These are phyloP conservation scores for Aspergillus pseudonomiae DNA, from an alignment of 2,329 filamentous ascomycete species.

Conservation along the genomic window DNA sequence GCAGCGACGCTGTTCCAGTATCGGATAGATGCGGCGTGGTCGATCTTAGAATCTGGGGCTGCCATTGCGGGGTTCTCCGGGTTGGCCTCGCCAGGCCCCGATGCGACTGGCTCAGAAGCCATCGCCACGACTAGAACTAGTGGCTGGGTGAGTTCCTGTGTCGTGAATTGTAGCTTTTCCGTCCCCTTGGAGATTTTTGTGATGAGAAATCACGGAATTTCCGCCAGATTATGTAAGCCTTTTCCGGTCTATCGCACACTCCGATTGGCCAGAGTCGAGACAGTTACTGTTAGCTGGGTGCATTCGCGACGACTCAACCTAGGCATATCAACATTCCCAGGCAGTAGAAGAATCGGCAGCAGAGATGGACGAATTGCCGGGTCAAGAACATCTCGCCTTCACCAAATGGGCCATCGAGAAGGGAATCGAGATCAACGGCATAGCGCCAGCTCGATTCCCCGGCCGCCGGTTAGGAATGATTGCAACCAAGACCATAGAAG, in stretches of 20 bases:
- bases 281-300: not conserved
- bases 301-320: not conserved
- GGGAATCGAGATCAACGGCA: slow-evolving; percentile 68
- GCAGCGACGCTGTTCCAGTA: slow-evolving; percentile 40
- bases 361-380: slow-evolving; percentile 17
- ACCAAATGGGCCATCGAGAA: slow-evolving; percentile 66
- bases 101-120: not conserved
- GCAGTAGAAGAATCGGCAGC: slow-evolving; percentile 5
- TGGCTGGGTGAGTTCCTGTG: not conserved
- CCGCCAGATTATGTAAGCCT: not conserved
- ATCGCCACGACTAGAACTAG: not conserved
- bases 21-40: slow-evolving; percentile 38
- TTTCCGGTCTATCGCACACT: not conserved
- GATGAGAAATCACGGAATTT: not conserved
- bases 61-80: not conserved
- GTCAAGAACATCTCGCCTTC: slow-evolving; percentile 52
- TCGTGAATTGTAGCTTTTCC: not conserved
- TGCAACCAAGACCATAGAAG: slow-evolving; percentile 66
- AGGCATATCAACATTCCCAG: not conserved
- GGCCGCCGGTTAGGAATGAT: slow-evolving; percentile 77
- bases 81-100: not conserved
- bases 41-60: slow-evolving; percentile 29
- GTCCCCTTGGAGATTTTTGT: not conserved
- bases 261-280: slow-evolving; percentile 5
- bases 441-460: slow-evolving; percentile 67